Evolutionary conservation across 2,329 filamentous ascomycete genomes (phyloP).

Genomic region (Xylaria sp.): DNA sequence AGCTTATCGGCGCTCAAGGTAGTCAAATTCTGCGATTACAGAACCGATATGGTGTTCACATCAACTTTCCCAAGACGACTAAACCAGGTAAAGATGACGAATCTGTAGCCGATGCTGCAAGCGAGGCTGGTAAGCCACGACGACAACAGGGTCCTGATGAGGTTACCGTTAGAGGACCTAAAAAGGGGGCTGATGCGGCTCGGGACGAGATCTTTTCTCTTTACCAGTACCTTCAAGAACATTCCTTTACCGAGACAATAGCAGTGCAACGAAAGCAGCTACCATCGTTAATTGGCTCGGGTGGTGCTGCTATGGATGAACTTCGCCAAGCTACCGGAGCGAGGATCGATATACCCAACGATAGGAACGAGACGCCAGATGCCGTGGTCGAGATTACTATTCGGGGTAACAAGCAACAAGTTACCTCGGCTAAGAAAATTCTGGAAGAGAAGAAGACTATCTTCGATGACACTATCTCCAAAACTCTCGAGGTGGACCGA

Average conservation of each 20-base stretch:
- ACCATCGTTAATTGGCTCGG: constrained; percentile 91
- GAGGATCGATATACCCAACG: constrained; percentile 90
- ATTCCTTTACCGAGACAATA: constrained; percentile 81
- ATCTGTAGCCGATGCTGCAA: constrained; percentile 74
- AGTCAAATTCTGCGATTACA: constrained; percentile 91
- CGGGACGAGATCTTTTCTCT: constrained; percentile 91
- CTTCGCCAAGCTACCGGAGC: constrained; percentile 86
- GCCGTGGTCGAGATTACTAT: constrained; percentile 86
- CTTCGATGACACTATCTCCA: constrained; percentile 89
- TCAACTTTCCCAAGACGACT: constrained; percentile 84
- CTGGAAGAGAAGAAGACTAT: constrained; percentile 86
- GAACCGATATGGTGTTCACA: constrained; percentile 87
- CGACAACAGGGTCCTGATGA: constrained; percentile 85
- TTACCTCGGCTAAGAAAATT: constrained; percentile 90
- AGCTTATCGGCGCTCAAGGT: constrained; percentile 90
- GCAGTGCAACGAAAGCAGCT: constrained; percentile 91
- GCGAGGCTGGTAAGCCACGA: constrained; percentile 72
- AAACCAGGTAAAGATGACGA: constrained; percentile 77
- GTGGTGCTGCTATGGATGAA: constrained; percentile 90
- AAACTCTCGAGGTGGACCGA: constrained; percentile 89
- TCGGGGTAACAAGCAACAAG: constrained; percentile 91
- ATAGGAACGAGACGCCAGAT: constrained; percentile 74
- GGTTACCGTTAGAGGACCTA: constrained; percentile 89
- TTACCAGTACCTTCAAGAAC: constrained; percentile 89
- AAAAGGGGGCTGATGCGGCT: constrained; percentile 90